Evolutionary conservation across 306 rosid genomes (phyloP), one percentile per base, ranked within the genome.

Genomic region (Prunus campanulata): DNA sequence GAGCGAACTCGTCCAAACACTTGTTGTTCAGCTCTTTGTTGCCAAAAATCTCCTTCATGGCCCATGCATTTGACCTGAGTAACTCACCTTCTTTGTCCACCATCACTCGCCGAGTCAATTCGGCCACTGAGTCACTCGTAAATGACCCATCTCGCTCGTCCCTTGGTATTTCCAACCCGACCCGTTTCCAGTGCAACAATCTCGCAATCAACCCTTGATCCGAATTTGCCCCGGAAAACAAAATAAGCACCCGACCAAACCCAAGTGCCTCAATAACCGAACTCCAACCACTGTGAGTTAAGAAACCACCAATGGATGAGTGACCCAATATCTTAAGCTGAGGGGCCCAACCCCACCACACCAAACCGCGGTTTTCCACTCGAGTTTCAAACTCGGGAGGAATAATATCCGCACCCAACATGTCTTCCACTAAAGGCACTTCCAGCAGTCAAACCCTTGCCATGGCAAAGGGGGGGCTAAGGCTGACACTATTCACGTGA

Each of bases 261-360:
- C 66, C 75, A 2, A 81, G 66, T 0, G 50, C 81, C 51, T 81
- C 78, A 4, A 81, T 32, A 13, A 77, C 57, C 3, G 85, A 81
- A 18, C 71, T 66, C 81, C 85, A 81, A 30, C 81, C 78, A 3
- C 85, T 57, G 6, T 72, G 85, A 29, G 85, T 77, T 49, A 81
- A 51, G 66, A 81, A 35, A 3, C 81, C 85, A 0, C 78, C 78
- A 1, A 77, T 3, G 0, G 85, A 22, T 0, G 30, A 0, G 65
- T 81, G 81, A 0, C 29, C 42, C 22, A 81, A 16, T 11, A 77
- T 65, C 29, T 12, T 66, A 14, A 57, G 70, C 2, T 81, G 81
- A 0, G 81, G 81, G 0, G 67, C 85, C 81, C 81, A 81, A 47
- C 66, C 78, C 39, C 50, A 47, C 74, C 74, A 55, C 0, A 81